Percentiles rank a stretch among this genome's conserved stretches.
phyloP scores from a whole-genome alignment of 495 filamentous ascomycete species.

The Xylaria curta region DNA sequence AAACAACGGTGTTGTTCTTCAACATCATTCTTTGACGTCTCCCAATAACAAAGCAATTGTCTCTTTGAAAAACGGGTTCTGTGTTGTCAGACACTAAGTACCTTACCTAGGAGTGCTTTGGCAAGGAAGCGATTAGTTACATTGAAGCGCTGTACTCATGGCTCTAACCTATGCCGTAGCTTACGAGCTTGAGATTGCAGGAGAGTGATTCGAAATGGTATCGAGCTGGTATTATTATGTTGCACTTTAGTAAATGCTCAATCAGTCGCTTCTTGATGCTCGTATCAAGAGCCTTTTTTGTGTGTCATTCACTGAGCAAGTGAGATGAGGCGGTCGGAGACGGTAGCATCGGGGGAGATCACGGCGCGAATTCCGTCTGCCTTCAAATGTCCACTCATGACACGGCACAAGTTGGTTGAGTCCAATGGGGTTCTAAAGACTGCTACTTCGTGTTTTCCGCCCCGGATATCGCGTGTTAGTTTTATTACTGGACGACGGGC shows the following conservation, averaged over 20 bases:
- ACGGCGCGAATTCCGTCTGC: no score
- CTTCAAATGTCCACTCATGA: not conserved
- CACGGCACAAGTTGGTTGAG: not conserved
- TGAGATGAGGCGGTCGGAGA: not conserved
- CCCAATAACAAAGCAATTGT: not conserved
- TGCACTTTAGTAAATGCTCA: not conserved
- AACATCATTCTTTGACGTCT: not conserved
- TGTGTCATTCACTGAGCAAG: no score
- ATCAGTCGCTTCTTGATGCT: not conserved
- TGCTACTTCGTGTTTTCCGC: not conserved
- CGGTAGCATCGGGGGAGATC: not conserved
- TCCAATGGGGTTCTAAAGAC: not conserved
- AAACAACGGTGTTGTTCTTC: not conserved
- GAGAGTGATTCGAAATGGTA: not conserved
- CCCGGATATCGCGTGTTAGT: slow-evolving; percentile 8
- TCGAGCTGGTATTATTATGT: not conserved
- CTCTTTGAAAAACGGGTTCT: not conserved
- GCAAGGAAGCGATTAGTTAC: not conserved
- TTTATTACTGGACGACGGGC: not conserved
- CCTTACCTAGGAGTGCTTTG: not conserved
- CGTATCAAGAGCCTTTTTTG: not conserved
- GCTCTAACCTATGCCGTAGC: not conserved
- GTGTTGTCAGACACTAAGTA: not conserved
- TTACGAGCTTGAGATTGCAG: not conserved
- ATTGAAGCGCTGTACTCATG: not conserved